Conservation (phyloP, 108 stramenopile species). For the Pseudonitzschia multistriata region DNA sequence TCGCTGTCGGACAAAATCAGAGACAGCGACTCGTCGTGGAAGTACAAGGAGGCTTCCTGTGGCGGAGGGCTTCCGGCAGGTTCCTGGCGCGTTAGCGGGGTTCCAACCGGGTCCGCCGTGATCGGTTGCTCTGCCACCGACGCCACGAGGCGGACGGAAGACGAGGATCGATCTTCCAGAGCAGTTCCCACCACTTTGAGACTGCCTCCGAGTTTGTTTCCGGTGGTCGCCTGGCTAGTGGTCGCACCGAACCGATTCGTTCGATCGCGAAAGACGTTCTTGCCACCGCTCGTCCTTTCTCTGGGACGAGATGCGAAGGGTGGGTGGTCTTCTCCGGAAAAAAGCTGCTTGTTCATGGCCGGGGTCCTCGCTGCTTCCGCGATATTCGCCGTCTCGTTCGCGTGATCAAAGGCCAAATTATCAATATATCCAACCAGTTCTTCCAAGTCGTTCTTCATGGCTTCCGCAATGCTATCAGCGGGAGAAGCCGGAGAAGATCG, state of each 20-base stretch:
- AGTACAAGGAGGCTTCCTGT: slow-evolving; percentile 11
- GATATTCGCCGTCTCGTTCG: not conserved
- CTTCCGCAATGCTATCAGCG: slow-evolving; percentile 8
- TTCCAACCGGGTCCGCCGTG: not conserved
- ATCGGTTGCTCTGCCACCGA: not conserved
- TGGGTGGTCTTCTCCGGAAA: not conserved
- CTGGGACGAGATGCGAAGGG: not conserved
- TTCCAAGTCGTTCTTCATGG: slow-evolving; percentile 16
- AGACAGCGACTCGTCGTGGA: slow-evolving; percentile 18
- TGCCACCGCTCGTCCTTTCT: not conserved
- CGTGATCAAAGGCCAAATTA: slow-evolving; percentile 8
- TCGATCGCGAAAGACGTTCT: slow-evolving; percentile 8
- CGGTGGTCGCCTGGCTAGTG: not conserved
- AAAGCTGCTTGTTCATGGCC: slow-evolving; percentile 10
- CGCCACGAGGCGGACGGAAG: not conserved
- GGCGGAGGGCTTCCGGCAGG: slow-evolving; percentile 7
- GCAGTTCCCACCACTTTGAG: not conserved
- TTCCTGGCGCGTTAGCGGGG: slow-evolving; percentile 3
- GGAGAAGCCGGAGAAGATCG: slow-evolving; percentile 5
- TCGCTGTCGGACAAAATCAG: slow-evolving; percentile 13
- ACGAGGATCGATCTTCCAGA: not conserved
- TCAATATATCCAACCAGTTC: slow-evolving; percentile 18
- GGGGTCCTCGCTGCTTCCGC: not conserved
- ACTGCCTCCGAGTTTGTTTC: not conserved
- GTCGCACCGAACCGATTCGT: slow-evolving; percentile 1